Evolutionary conservation across 139 green algal species (phyloP), one percentile per base, ranked within the genome.

Genomic region (Tetradesmus obliquus): DNA sequence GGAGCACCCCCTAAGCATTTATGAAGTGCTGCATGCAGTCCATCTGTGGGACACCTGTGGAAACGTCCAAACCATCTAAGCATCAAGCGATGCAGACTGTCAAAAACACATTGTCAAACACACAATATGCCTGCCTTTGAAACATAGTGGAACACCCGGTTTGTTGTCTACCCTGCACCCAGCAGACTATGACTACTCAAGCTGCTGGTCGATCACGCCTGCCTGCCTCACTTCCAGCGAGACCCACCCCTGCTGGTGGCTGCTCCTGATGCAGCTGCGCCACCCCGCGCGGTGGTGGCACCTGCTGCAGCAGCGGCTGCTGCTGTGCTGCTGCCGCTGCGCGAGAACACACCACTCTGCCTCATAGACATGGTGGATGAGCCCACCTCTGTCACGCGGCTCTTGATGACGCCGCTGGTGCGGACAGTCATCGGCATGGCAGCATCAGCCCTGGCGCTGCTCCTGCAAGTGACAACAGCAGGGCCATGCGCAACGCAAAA

Each of bases 181-280:
- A 9, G 15, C 66, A 76, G 66, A 3, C 3, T 3, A 24, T 6
- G 3, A 6, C n/a, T 24, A 13, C 60, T 19, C 60, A 17, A 76
- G 66, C 66, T 76, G 66, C 66, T 76, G 66, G 15, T 76, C 66
- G 66, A 6, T 71, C 10, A 22, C 60, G 2, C 60, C 60, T 22
- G 60, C 66, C 7, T 24, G n/a, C 15, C 45, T 84, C 9, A 90
- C 71, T 90, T 90, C 86, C 86, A 90, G 20, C 86, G 69, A 3
- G 86, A 90, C 9, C 86, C 86, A 54, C 55, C 55, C 24, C 86
- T 69, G 71, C 86, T 84, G 17, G 86, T 90, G 13, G 69, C 71
- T 83, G 62, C 62, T 7, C 85, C 57, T 20, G 85, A 82, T 17
- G 45, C 45, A 54, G 62, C 32, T 51, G 66, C 9, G 20, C 60